Conservation (phyloP, 73 alveolate genomes). For the Paramecium primaurelia region DNA sequence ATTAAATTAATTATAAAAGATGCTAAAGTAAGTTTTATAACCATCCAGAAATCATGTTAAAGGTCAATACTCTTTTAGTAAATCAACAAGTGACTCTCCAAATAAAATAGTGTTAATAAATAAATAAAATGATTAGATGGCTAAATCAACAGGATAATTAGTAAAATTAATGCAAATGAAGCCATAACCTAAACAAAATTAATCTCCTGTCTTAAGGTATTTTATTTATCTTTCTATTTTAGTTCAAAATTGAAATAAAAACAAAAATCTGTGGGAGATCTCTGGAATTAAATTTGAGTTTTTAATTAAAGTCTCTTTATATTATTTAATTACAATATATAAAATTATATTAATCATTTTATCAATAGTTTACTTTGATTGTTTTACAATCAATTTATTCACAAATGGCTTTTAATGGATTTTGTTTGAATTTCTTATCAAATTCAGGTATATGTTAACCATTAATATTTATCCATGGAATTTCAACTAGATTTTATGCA, state of each 20-base stretch:
- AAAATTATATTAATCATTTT: neutral
- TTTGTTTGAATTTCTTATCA: neutral
- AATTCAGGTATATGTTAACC: neutral
- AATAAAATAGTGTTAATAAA: neutral
- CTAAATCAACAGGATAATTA: slow-evolving; percentile 1
- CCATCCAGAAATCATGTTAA: neutral
- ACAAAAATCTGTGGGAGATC: neutral
- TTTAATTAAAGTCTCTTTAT: neutral
- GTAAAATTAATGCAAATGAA: neutral
- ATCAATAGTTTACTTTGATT: neutral
- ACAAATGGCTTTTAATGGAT: neutral
- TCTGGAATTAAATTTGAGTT: neutral
- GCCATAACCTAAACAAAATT: neutral
- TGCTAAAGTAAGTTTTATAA: neutral
- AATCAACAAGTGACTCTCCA: neutral
- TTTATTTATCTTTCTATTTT: neutral
- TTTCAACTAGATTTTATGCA: neutral
- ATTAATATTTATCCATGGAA: neutral
- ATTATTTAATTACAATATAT: neutral
- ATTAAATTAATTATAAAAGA: neutral
- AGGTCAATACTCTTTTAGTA: neutral
- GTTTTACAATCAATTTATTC: neutral
- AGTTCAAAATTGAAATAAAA: neutral
- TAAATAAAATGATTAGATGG: neutral
- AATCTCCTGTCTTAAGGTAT: neutral